A percentile compares a stretch with the other conserved stretches of the same genome.
Evolutionary conservation across 2,329 filamentous ascomycete genomes (phyloP).

Genomic region (Plenodomus lindquistii): DNA sequence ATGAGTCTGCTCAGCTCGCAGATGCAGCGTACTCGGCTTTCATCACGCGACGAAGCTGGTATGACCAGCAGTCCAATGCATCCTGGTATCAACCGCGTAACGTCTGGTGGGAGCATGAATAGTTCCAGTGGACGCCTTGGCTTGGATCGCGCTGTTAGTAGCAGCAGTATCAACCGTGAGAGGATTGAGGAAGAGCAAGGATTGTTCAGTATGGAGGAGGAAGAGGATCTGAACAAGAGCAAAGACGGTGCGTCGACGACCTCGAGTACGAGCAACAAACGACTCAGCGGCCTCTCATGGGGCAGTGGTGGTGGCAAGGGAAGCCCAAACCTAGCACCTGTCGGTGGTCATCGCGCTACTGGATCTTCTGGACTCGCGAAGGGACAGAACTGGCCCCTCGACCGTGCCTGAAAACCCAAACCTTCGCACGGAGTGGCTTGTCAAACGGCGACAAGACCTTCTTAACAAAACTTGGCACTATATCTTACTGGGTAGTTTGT

Average conservation of each 20-base stretch:
- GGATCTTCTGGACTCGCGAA: constrained; percentile 25
- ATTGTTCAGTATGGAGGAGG: constrained; percentile 50
- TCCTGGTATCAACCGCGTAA: constrained; percentile 69
- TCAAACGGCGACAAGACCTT: background rate
- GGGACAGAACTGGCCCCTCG: constrained; percentile 20
- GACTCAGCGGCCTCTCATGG: constrained; percentile 42
- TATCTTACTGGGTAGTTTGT: constrained; percentile 2
- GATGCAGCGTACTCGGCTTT: constrained; percentile 51
- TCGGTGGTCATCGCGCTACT: constrained; percentile 34
- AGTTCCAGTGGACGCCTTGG: constrained; percentile 35
- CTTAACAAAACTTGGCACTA: constrained; percentile 4
- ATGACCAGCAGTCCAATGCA: constrained; percentile 43
- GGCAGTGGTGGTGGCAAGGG: constrained; percentile 43
- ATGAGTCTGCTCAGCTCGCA: constrained; percentile 67
- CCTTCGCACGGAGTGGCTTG: background rate
- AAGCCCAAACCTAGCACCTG: constrained; percentile 40
- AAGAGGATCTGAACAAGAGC: constrained; percentile 40
- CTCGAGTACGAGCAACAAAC: constrained; percentile 41
- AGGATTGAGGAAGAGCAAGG: constrained; percentile 49
- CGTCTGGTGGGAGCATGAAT: constrained; percentile 38
- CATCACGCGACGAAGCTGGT: constrained; percentile 35
- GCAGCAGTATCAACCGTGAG: constrained; percentile 46
- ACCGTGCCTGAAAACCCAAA: background rate
- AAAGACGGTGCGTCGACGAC: constrained; percentile 41
- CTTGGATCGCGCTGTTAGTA: constrained; percentile 46